These are phyloP conservation scores for Scheffersomyces stambukii DNA, from an alignment of 1,139 yeast species.

Conservation along the genomic window DNA sequence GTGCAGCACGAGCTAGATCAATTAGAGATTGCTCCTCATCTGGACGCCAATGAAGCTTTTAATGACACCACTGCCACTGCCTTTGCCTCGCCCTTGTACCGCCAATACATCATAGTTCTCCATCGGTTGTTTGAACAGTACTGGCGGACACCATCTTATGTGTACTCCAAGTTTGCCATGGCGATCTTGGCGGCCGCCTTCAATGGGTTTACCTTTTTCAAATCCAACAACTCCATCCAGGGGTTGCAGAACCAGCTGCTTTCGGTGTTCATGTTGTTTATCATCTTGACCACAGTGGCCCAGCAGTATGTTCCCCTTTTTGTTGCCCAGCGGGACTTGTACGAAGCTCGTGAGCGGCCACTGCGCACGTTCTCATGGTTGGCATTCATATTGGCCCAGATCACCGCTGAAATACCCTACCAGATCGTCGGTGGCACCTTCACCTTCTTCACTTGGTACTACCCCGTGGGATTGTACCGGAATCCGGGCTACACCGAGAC, in stretches of 20 bases:
- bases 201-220: constrained; percentile 44
- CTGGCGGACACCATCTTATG: constrained; percentile 42
- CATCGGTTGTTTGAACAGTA: constrained; percentile 28
- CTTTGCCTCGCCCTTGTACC: constrained; percentile 20
- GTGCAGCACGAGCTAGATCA: constrained; percentile 20
- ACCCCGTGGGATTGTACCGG: constrained; percentile 59
- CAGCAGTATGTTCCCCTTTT: constrained; percentile 45
- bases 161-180: constrained; percentile 37
- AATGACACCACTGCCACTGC: constrained; percentile 14
- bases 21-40: not conserved
- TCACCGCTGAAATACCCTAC: constrained; percentile 75
- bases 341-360: constrained; percentile 36
- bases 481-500: constrained; percentile 41
- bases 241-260: constrained; percentile 50
- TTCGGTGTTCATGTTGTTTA: constrained; percentile 50
- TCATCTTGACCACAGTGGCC: constrained; percentile 47
- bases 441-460: constrained; percentile 72
- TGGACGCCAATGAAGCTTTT: too few relatives aligned
- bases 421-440: constrained; percentile 61
- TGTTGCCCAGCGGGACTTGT: constrained; percentile 30
- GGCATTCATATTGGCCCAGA: constrained; percentile 51
- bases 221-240: constrained; percentile 25
- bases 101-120: constrained; percentile 20
- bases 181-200: constrained; percentile 37
- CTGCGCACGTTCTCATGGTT: constrained; percentile 27